phyloP scores from a whole-genome alignment of 495 filamentous ascomycete species.

The Penicillium salamii region DNA sequence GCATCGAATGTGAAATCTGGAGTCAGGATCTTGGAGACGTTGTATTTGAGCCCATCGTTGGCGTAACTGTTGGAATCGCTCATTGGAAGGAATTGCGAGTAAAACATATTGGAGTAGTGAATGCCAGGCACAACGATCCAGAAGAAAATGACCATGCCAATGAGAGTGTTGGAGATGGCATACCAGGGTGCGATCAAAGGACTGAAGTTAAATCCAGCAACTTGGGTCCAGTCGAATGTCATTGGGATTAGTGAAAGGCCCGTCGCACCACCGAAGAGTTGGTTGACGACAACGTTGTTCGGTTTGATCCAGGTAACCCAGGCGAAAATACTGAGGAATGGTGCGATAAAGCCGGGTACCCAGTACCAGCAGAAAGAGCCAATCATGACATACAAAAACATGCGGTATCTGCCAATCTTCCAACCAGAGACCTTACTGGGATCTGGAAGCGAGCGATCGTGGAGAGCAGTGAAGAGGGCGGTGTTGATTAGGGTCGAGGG shows the following conservation, averaged over 20 bases:
- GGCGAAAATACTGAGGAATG: constrained; percentile 46
- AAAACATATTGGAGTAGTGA: constrained; percentile 51
- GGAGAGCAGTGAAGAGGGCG: constrained; percentile 67
- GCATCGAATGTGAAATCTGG: constrained; percentile 53
- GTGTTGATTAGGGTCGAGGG: constrained; percentile 62
- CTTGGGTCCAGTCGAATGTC: constrained; percentile 68
- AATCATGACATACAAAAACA: constrained; percentile 59
- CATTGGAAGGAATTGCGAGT: constrained; percentile 52
- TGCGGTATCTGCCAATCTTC: constrained; percentile 61
- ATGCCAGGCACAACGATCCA: constrained; percentile 52
- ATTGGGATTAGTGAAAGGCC: constrained; percentile 61
- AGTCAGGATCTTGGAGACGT: constrained; percentile 52
- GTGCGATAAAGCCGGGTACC: constrained; percentile 50
- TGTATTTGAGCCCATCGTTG: constrained; percentile 52
- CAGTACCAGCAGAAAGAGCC: constrained; percentile 63
- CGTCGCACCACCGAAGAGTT: constrained; percentile 59
- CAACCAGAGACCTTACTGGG: constrained; percentile 59
- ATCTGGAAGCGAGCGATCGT: constrained; percentile 60
- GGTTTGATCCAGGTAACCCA: constrained; percentile 52
- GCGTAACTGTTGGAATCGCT: constrained; percentile 56
- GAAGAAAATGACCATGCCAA: constrained; percentile 54
- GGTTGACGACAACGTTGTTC: constrained; percentile 47
- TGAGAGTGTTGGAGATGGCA: constrained; percentile 56
- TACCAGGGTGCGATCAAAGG: constrained; percentile 70
- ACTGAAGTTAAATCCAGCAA: constrained; percentile 62